phyloP scores from a whole-genome alignment of 805 yeast species.

The Cyberlindnera suaveolens region DNA sequence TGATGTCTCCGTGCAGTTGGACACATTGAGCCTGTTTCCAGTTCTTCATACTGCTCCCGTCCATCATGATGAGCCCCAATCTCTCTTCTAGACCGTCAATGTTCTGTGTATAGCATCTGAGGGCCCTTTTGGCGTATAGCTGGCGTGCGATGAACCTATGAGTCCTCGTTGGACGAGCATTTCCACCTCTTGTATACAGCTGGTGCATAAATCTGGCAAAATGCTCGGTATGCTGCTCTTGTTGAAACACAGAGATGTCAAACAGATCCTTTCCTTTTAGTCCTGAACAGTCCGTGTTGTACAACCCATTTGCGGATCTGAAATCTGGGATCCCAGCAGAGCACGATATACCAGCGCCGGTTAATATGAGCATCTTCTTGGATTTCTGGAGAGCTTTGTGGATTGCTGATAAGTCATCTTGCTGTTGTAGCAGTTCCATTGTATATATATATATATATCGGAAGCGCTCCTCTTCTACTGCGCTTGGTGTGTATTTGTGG shows the following conservation, averaged over 20 bases:
- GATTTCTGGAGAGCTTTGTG: slow-evolving; percentile 22
- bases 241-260: slow-evolving; percentile 76
- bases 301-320: slow-evolving; percentile 77
- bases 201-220: slow-evolving; percentile 89
- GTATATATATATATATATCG: neutral
- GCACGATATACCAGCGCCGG: slow-evolving; percentile 97
- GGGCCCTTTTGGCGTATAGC: slow-evolving; percentile 51
- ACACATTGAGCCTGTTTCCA: slow-evolving; percentile 74
- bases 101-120: slow-evolving; percentile 91
- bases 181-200: slow-evolving; percentile 53
- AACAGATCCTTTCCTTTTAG: slow-evolving; percentile 89
- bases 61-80: slow-evolving; percentile 46
- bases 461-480: neutral
- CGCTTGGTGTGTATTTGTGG: no score
- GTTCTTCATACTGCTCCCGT: slow-evolving; percentile 17
- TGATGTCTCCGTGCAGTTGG: slow-evolving; percentile 87
- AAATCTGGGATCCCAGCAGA: slow-evolving; percentile 98
- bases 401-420: neutral
- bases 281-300: slow-evolving; percentile 35
- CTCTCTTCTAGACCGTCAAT: slow-evolving; percentile 81
- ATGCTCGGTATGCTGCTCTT: slow-evolving; percentile 55
- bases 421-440: neutral
- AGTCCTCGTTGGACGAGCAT: slow-evolving; percentile 77
- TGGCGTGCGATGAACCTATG: slow-evolving; percentile 55
- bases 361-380: slow-evolving; percentile 56